A percentile compares a stretch with the other conserved stretches of the same genome.
Conservation (phyloP, 2,329 filamentous ascomycete genomes). For the Monilinia fructicola region DNA sequence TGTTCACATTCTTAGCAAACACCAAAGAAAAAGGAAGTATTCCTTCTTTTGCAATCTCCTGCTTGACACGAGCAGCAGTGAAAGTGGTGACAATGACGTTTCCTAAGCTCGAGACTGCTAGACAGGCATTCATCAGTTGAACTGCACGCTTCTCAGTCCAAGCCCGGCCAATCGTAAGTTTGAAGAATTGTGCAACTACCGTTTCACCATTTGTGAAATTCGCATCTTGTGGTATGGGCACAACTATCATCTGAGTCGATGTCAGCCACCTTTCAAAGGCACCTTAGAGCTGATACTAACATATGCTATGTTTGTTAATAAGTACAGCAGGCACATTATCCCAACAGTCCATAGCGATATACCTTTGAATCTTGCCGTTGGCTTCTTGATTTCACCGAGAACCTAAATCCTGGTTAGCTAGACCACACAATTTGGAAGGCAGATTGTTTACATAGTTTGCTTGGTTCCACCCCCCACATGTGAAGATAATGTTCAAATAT, state of each 20-base stretch:
- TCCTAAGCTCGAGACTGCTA: conserved; percentile 49
- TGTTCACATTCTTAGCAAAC: conserved; percentile 49
- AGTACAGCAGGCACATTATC: conserved; percentile 41
- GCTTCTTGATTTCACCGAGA: conserved; percentile 26
- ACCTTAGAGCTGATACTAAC: conserved; percentile 40
- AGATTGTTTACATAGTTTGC: conserved; percentile 44
- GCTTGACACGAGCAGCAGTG: conserved; percentile 55
- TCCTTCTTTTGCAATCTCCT: conserved; percentile 61
- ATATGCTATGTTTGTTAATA: conserved; percentile 44
- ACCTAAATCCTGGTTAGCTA: conserved; percentile 44
- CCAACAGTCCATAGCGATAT: conserved; percentile 31
- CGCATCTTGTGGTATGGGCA: conserved; percentile 19
- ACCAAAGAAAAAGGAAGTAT: conserved; percentile 45
- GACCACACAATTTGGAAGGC: background rate
- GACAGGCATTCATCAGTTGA: conserved; percentile 47
- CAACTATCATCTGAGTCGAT: conserved; percentile 32
- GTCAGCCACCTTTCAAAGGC: background rate
- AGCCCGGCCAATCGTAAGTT: conserved; percentile 38
- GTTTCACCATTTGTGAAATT: conserved; percentile 18
- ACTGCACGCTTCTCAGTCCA: conserved; percentile 34
- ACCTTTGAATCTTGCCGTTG: conserved; percentile 35
- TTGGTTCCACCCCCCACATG: conserved; percentile 47
- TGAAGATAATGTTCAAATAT: conserved; percentile 47
- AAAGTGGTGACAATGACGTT: conserved; percentile 58
- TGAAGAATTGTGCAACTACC: conserved; percentile 42